Conservation (phyloP, 345 rosid species). For the Hibiscus trionum region DNA sequence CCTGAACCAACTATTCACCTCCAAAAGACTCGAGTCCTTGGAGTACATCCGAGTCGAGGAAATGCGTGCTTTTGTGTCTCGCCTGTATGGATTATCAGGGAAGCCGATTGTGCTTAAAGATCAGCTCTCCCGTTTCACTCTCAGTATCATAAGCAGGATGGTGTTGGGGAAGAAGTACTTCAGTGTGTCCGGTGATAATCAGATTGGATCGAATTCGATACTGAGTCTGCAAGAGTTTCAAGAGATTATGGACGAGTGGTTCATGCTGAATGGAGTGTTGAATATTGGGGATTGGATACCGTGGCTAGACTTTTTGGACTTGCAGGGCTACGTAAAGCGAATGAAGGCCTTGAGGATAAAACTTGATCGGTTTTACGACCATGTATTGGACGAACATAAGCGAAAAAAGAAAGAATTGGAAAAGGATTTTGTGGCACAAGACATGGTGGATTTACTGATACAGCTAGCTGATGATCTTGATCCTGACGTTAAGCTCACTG, state of each 20-base stretch:
- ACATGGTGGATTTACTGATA: conserved; percentile 26
- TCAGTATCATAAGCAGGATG: conserved; percentile 17
- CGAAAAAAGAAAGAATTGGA: neutral
- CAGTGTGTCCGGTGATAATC: neutral
- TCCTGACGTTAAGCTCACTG: conserved; percentile 18
- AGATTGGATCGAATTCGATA: neutral
- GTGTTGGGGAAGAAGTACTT: conserved; percentile 22
- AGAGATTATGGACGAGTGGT: conserved; percentile 19
- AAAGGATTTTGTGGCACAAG: conserved; percentile 15
- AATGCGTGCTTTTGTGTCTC: conserved; percentile 1
- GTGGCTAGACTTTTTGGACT: conserved; percentile 18
- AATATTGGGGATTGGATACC: conserved; percentile 29
- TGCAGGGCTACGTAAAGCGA: too few relatives aligned
- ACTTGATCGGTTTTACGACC: conserved; percentile 17
- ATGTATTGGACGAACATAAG: conserved; percentile 19
- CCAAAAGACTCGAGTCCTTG: conserved; percentile 19
- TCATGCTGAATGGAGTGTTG: conserved; percentile 22
- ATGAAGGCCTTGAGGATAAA: neutral
- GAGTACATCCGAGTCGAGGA: conserved; percentile 25
- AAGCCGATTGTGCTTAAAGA: conserved; percentile 11
- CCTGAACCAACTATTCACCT: conserved; percentile 20
- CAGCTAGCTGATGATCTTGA: conserved; percentile 28
- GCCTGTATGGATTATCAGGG: conserved; percentile 1
- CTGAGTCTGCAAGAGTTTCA: conserved; percentile 10
- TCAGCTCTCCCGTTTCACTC: conserved; percentile 10